Percentiles rank a stretch among this genome's conserved stretches.
phyloP scores from a whole-genome alignment of 2,329 filamentous ascomycete species.

The Thermomyces lanuginosus region DNA sequence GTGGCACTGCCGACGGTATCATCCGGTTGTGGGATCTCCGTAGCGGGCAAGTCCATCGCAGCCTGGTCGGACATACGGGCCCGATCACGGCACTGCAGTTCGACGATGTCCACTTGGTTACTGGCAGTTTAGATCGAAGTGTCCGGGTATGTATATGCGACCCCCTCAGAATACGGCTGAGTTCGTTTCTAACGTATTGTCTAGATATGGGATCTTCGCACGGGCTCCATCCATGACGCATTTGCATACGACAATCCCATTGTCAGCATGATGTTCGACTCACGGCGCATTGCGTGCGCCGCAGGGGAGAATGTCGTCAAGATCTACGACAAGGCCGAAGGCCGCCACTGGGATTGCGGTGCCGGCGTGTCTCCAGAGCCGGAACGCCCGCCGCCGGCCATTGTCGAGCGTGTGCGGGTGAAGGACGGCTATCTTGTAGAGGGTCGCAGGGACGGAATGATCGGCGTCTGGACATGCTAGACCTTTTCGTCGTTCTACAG shows the following conservation, averaged over 20 bases:
- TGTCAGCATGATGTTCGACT: slow-evolving; percentile 95
- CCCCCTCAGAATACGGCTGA: neutral
- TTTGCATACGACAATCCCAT: slow-evolving; percentile 88
- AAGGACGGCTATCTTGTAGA: slow-evolving; percentile 90
- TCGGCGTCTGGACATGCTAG: slow-evolving; percentile 78
- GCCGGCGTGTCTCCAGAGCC: slow-evolving; percentile 54
- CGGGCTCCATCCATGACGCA: slow-evolving; percentile 85
- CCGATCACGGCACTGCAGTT: slow-evolving; percentile 91
- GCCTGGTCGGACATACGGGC: slow-evolving; percentile 86
- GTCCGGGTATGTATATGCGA: slow-evolving; percentile 54
- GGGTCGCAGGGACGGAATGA: slow-evolving; percentile 68
- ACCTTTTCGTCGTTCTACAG: no score
- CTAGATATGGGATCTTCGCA: slow-evolving; percentile 96
- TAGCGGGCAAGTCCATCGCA: slow-evolving; percentile 92
- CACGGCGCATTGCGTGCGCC: slow-evolving; percentile 72
- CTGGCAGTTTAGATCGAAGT: slow-evolving; percentile 79
- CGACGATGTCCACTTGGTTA: slow-evolving; percentile 87
- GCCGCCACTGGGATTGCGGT: slow-evolving; percentile 90
- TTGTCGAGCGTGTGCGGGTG: slow-evolving; percentile 74
- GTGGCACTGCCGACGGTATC: slow-evolving; percentile 94
- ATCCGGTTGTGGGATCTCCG: slow-evolving; percentile 91
- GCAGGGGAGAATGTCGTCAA: slow-evolving; percentile 90
- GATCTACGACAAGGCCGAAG: slow-evolving; percentile 95
- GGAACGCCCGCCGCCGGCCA: slow-evolving; percentile 46
- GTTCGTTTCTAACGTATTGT: slow-evolving; percentile 10